These are phyloP conservation scores for Vaccinium macrocarpon DNA, from an alignment of 148 eudicot genomes.

Conservation along the genomic window DNA sequence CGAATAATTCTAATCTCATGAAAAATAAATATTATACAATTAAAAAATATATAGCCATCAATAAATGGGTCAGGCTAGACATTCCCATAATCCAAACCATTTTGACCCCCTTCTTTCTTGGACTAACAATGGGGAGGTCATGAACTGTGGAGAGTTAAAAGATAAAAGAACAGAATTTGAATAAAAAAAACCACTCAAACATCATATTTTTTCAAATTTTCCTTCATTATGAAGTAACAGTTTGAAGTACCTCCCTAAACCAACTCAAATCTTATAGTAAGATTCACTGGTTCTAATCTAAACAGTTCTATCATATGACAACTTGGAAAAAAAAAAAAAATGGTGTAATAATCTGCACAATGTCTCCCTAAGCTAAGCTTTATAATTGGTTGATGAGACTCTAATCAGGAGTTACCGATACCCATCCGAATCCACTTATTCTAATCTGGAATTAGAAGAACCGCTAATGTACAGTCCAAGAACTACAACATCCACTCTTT, in stretches of 20 bases:
- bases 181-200: not conserved
- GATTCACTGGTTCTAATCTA: not conserved
- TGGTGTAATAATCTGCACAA: not conserved
- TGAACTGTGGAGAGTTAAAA: not conserved
- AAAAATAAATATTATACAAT: no score
- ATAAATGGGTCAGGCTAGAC: no score
- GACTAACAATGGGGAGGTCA: not conserved
- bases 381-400: not conserved
- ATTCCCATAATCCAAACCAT: not conserved
- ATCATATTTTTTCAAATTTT: not conserved
- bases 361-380: not conserved
- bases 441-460: not conserved
- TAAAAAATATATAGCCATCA: no score
- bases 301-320: not conserved
- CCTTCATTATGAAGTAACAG: not conserved
- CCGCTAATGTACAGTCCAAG: not conserved
- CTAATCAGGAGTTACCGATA: not conserved
- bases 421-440: not conserved
- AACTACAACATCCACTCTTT: constrained; percentile 3
- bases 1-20: no score
- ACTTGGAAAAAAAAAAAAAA: not conserved
- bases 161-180: no score
- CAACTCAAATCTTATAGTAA: not conserved
- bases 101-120: not conserved
- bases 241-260: not conserved